Evolutionary conservation across 208 protist genomes (phyloP).

Genomic region (Crithidia brevicula): DNA sequence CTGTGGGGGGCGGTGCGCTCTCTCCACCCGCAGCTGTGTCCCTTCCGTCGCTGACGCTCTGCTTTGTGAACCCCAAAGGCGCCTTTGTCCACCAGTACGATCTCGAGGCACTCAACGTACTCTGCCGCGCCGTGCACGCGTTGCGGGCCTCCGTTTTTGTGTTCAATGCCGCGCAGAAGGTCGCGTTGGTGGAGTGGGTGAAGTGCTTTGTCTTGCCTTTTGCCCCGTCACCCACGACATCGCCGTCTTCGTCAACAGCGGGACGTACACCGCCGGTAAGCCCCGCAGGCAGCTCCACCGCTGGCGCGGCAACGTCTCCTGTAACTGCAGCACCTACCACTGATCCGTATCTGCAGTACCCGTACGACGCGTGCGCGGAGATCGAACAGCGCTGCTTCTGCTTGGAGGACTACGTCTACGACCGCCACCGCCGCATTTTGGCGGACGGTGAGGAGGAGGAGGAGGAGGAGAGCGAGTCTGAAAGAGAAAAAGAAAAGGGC

Average conservation of each 20-base stretch:
- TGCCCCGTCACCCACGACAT: background rate
- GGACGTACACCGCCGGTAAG: background rate
- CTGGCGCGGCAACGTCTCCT: too few species aligned
- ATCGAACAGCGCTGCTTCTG: conserved; percentile 7
- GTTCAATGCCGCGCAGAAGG: conserved; percentile 29
- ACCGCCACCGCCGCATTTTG: conserved; percentile 7
- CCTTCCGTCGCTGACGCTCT: conserved; percentile 26
- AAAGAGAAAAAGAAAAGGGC: background rate
- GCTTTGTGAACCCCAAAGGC: conserved; percentile 30
- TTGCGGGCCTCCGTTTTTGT: conserved; percentile 25
- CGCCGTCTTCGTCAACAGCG: background rate
- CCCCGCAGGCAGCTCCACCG: background rate
- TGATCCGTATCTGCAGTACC: background rate
- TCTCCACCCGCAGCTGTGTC: background rate
- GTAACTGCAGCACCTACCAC: too few species aligned
- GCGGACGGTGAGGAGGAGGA: background rate
- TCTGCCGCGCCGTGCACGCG: conserved; percentile 26
- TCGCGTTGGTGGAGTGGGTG: conserved; percentile 18
- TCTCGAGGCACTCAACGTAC: conserved; percentile 34
- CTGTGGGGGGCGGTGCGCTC: background rate
- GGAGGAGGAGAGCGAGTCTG: background rate
- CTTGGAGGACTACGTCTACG: conserved; percentile 20
- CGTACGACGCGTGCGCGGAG: conserved; percentile 10
- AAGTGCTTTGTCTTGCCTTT: background rate
- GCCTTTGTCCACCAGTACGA: conserved; percentile 28